Evolutionary conservation across 805 yeast species (phyloP), one percentile per base, ranked within the genome.

Genomic region (Nakazawaea peltata): DNA sequence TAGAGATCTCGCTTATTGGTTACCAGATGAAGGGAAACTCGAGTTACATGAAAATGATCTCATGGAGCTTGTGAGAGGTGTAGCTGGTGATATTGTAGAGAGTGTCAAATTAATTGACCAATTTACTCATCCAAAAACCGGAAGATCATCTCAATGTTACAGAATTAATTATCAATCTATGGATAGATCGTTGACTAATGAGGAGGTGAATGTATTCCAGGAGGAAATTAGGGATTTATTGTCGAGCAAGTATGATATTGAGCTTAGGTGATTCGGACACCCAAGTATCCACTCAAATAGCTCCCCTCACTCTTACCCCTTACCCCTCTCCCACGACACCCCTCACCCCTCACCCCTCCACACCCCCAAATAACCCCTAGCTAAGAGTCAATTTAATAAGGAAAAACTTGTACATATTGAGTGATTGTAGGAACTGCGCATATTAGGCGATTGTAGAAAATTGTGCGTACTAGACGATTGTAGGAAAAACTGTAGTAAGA

Each of bases 1-100:
- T 18, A 69, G 97, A 57, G 98, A 92, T 52, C 75, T 88, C 19
- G 84, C 97, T 8, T 92, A 90, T 56, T 92, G 97, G 97, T 61
- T 84, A 19, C 80, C 86, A 5, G 51, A 57, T 2, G 48, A 51
- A 5, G 40, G 53, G 3, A 49, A 51, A 12, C 46, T 48, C 4
- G 44, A 41, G 15, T 52, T 84, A 26, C 97, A 90, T 50, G 82
- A 77, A 43, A 92, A 92, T 54, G 98, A 92, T 54, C 67, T 92
- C 19, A 90, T 86, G 95, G 98, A 92, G 56, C 67, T 83, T 34
- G 92, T 92, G 15, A 76, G 98, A 52, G 71, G 71, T 37, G 68
- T 69, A 28, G 95, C 92, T 7, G 94, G 92, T 3, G 94, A 86
- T 57, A 62, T 87, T 40, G 94, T 88, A 0, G 97, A 90, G 56